Base-by-base conservation (phyloP, 2,329 filamentous ascomycete genomes). In the Monosporascus ibericus region DNA sequence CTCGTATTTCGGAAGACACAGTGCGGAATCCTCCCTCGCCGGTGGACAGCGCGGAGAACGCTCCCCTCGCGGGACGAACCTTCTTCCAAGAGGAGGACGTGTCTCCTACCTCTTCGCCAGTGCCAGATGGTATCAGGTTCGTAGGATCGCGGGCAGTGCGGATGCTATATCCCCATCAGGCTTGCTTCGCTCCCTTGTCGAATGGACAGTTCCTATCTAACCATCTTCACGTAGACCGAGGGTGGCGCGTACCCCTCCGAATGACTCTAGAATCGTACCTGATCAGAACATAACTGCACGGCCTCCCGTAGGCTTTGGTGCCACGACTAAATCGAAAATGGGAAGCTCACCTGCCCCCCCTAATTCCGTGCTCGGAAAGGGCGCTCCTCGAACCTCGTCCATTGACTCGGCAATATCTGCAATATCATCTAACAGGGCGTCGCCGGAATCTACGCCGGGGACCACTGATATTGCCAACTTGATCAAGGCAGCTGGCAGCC, bases 361-460 rank as follows among this genome's bases (percentile, higher is more conserved):
- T 42, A 73, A 70, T 60, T 68, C 66, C 57, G 73, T 74, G 53
- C 63, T 68, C 50, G 62, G 63, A 42, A 72, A 71, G 55, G 70
- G 65, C 39, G 57, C 72, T 20, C 82, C 86, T 52, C 84, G 92
- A 63, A 95, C 88, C 52, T 88, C 88, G 3, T 96, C 92, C 11
- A 92, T 96, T 63, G 92, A 97, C 69, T 96, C 92, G 11, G 88
- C 89, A n/a, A 87, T 95, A 47, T 96, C 92, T 2, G 82, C 83
- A 9, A 78, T 89, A 48, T 90, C 89, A 6, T 77, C 75, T 9
- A 80, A 82, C 50, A 75, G 75, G 2, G 77, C 74, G 25, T 77
- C 82, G 1, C 76, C 80, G 47, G 84, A 86, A 58, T 78, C 70
- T 56, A 70, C 78, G 34, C 72, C 81, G n/a, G 81, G 78, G 25